Conservation (phyloP, 441 rosid genomes). For the Erysimum pusillum region DNA sequence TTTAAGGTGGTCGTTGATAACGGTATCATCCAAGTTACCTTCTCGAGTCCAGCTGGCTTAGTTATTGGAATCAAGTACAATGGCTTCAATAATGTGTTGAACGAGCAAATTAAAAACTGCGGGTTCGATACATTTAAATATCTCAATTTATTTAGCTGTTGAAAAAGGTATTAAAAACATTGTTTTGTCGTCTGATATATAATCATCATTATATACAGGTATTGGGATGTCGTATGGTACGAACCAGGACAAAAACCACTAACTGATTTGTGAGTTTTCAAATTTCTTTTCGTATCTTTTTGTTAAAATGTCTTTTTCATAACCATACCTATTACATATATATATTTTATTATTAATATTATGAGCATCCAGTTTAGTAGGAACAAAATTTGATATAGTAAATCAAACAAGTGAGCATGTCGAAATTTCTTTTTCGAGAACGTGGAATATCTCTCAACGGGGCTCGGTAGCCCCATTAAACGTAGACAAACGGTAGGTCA, state of each 20-base stretch:
- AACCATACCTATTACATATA: too few species aligned
- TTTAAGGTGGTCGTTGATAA: conserved; percentile 70
- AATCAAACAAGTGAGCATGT: conserved; percentile 58
- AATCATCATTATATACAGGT: conserved; percentile 26
- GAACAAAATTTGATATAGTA: conserved; percentile 53
- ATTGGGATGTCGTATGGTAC: conserved; percentile 48
- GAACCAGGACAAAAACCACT: not conserved
- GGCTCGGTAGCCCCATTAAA: conserved; percentile 57
- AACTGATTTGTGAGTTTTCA: conserved; percentile 36
- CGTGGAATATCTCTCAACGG: conserved; percentile 51
- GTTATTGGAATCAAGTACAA: conserved; percentile 64
- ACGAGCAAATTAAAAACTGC: conserved; percentile 50
- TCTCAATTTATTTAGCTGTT: not conserved
- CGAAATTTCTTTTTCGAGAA: conserved; percentile 71
- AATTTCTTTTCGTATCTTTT: not conserved
- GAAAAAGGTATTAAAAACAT: not conserved
- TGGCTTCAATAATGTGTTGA: conserved; percentile 81
- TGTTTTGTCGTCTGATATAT: not conserved
- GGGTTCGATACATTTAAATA: conserved; percentile 48
- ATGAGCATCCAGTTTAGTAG: conserved; percentile 54
- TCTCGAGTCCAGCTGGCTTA: conserved; percentile 59
- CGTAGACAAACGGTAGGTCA: conserved; percentile 71
- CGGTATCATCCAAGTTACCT: conserved; percentile 60
- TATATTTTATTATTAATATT: not conserved
- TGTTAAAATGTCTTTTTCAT: too few species aligned